Evolutionary conservation across 768 basidiomycete genomes (phyloP).

Genomic region (Rhizopogon vinicolor): DNA sequence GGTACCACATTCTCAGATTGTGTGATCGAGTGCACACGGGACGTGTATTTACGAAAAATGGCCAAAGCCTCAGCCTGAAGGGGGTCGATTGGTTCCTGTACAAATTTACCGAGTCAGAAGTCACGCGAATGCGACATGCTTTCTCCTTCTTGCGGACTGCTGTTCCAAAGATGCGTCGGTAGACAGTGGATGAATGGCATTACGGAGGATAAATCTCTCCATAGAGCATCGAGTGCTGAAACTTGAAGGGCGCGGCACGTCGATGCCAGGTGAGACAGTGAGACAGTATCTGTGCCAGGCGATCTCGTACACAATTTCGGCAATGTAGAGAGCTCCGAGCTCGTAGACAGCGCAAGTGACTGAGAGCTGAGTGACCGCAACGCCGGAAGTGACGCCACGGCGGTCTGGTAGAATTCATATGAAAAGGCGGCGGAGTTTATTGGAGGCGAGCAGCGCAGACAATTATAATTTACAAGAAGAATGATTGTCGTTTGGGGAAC

Average conservation of each 20-base stretch:
- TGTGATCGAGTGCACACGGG: conserved; percentile 15
- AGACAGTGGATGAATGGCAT: conserved; percentile 12
- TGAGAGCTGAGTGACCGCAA: too few species aligned
- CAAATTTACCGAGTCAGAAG: neutral
- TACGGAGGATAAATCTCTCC: conserved; percentile 16
- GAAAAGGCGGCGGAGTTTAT: too few species aligned
- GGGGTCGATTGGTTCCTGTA: neutral
- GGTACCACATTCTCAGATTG: conserved; percentile 15
- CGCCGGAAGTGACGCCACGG: too few species aligned
- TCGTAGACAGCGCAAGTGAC: too few species aligned
- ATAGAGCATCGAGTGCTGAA: conserved; percentile 21
- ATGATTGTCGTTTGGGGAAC: too few species aligned
- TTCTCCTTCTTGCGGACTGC: neutral
- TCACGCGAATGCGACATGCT: neutral
- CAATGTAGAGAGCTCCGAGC: neutral
- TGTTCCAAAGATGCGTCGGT: neutral
- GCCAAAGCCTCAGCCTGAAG: conserved; percentile 10
- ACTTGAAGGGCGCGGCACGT: conserved; percentile 19
- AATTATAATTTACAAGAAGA: too few species aligned
- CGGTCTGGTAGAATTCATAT: too few species aligned
- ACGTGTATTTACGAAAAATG: conserved; percentile 19
- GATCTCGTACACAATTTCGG: neutral
- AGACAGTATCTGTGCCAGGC: neutral
- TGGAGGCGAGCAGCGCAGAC: too few species aligned
- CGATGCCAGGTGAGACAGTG: conserved; percentile 17